Conservation (phyloP, 805 yeast species). For the Helenozyma rhizophorensis region DNA sequence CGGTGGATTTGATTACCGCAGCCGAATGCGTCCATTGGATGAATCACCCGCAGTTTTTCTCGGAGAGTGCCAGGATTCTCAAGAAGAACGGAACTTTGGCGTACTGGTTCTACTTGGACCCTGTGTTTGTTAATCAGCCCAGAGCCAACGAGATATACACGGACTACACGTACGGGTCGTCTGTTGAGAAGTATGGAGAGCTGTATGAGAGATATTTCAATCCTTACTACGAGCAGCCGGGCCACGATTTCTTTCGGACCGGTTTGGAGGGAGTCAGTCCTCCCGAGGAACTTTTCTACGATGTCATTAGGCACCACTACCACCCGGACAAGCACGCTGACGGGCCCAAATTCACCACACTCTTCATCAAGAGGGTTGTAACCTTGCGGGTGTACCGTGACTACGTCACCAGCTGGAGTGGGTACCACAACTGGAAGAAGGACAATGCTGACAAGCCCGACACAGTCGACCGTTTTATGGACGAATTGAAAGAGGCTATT, state of each 20-base stretch:
- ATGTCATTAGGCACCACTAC: constrained; percentile 24
- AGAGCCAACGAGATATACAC: constrained; percentile 51
- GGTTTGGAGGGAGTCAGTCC: constrained; percentile 36
- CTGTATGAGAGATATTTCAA: constrained; percentile 46
- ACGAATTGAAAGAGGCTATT: constrained; percentile 37
- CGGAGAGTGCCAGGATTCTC: constrained; percentile 46
- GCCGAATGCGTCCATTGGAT: constrained; percentile 92
- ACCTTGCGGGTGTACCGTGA: constrained; percentile 19
- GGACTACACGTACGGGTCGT: constrained; percentile 44
- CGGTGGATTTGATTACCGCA: constrained; percentile 66
- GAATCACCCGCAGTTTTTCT: constrained; percentile 49
- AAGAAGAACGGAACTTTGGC: constrained; percentile 65
- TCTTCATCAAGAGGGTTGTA: constrained; percentile 18
- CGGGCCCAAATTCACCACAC: constrained; percentile 13
- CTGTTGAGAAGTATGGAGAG: constrained; percentile 11
- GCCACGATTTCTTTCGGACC: constrained; percentile 35
- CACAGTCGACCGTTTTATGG: constrained; percentile 44
- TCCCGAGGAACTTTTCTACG: constrained; percentile 21
- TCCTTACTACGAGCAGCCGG: constrained; percentile 43
- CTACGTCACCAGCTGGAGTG: constrained; percentile 36
- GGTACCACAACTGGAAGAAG: constrained; percentile 35
- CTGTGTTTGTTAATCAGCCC: constrained; percentile 49
- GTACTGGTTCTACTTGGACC: constrained; percentile 78
- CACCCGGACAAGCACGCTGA: constrained; percentile 20
- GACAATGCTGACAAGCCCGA: constrained; percentile 35